These are phyloP conservation scores for Xylaria bambusicola DNA, from an alignment of 495 filamentous ascomycete species.

Conservation along the genomic window DNA sequence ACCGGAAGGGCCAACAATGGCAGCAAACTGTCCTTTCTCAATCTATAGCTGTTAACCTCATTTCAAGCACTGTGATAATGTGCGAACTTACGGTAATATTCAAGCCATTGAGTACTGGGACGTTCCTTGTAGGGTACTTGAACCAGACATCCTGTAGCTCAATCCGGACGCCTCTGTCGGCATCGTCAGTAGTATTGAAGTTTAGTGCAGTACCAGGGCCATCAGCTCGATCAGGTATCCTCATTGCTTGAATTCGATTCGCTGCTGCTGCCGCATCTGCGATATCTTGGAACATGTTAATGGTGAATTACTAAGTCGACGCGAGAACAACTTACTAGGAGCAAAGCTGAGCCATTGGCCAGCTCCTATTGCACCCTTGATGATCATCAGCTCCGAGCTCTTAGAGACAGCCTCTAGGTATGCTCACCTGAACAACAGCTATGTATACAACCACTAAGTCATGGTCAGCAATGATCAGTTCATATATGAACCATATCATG, in stretches of 20 bases:
- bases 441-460: conserved; percentile 49
- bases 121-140: conserved; percentile 57
- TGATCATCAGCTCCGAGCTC: conserved; percentile 11
- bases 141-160: conserved; percentile 62
- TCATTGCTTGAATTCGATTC: conserved; percentile 55
- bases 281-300: conserved; percentile 41
- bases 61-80: conserved; percentile 1
- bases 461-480: conserved; percentile 9
- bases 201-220: conserved; percentile 32
- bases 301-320: not conserved
- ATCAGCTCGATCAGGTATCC: conserved; percentile 23
- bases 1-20: conserved; percentile 61
- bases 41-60: conserved; percentile 40
- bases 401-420: not conserved
- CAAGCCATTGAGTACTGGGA: conserved; percentile 51
- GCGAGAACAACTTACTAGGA: conserved; percentile 41
- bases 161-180: conserved; percentile 53
- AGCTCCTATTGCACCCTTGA: conserved; percentile 42
- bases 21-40: conserved; percentile 65
- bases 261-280: conserved; percentile 60
- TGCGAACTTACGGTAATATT: conserved; percentile 45
- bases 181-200: conserved; percentile 34
- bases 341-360: conserved; percentile 51
- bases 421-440: conserved; percentile 46
- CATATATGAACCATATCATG: not conserved